These are phyloP conservation scores for Cutaneotrichosporon cutaneum DNA, from an alignment of 1,284 basidiomycete species.

Conservation along the genomic window DNA sequence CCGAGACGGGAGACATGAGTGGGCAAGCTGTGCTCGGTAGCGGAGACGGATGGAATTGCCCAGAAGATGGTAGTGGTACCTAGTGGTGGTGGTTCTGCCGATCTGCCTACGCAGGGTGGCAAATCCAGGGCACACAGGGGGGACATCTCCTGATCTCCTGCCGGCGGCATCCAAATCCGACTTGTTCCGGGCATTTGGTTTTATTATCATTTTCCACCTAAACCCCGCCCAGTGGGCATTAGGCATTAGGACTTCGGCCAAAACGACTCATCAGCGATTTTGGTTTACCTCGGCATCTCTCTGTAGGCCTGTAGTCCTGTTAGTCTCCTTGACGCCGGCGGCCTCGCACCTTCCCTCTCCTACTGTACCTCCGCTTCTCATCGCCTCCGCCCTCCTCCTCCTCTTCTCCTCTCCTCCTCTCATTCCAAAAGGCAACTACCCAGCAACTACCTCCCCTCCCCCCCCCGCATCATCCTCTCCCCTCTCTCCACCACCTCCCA, in stretches of 20 bases:
- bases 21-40: neutral
- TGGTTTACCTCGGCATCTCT: neutral
- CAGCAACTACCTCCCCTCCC: neutral
- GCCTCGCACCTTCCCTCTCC: too few relatives aligned
- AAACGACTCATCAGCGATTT: neutral
- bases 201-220: neutral
- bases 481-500: neutral
- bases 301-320: too few relatives aligned
- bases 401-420: neutral
- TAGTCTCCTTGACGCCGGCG: too few relatives aligned
- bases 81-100: neutral
- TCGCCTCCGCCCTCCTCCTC: neutral
- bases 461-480: neutral
- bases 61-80: neutral
- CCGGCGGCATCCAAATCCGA: constrained; percentile 6
- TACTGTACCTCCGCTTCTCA: neutral
- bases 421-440: neutral
- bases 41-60: neutral
- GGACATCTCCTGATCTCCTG: too few relatives aligned
- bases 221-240: neutral
- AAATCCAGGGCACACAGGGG: neutral
- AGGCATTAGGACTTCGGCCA: neutral
- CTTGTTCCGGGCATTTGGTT: constrained; percentile 2
- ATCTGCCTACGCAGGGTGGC: neutral
- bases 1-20: neutral